These are phyloP conservation scores for Xerocomellus intermedius DNA, from an alignment of 768 basidiomycete species.

Conservation along the genomic window DNA sequence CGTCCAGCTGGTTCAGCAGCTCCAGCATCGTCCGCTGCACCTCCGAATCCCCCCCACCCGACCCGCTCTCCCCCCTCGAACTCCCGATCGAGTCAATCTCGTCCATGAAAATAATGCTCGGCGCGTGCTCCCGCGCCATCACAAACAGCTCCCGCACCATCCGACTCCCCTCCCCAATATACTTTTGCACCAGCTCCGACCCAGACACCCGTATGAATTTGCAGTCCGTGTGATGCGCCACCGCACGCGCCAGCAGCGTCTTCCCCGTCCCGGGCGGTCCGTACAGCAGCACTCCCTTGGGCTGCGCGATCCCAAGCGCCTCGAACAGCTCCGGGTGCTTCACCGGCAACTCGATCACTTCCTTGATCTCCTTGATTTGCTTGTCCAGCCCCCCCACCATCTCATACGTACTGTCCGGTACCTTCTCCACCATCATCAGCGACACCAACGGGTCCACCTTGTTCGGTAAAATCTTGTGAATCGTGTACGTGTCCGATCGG, in stretches of 20 bases:
- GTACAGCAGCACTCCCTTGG: slow-evolving; percentile 93
- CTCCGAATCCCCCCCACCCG: slow-evolving; percentile 82
- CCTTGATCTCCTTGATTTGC: slow-evolving; percentile 98
- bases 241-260: slow-evolving; percentile 91
- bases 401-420: slow-evolving; percentile 98
- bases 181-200: slow-evolving; percentile 95
- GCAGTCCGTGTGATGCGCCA: slow-evolving; percentile 97
- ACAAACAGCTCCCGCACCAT: slow-evolving; percentile 99
- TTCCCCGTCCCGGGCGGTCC: slow-evolving; percentile 97
- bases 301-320: slow-evolving; percentile 92
- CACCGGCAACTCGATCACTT: slow-evolving; percentile 96
- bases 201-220: slow-evolving; percentile 96
- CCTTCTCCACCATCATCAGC: slow-evolving; percentile 99
- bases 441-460: slow-evolving; percentile 98
- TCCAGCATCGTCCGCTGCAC: slow-evolving; percentile 92
- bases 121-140: slow-evolving; percentile 97
- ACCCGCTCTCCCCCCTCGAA: slow-evolving; percentile 78
- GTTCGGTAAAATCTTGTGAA: slow-evolving; percentile 95
- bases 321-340: slow-evolving; percentile 98
- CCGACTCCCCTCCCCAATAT: slow-evolving; percentile 93
- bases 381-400: slow-evolving; percentile 99
- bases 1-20: slow-evolving; percentile 84
- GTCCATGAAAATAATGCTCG: slow-evolving; percentile 99
- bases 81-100: slow-evolving; percentile 98
- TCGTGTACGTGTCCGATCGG: slow-evolving; percentile 92